These are phyloP conservation scores for Ricinus communis DNA, from an alignment of 345 rosid species.

Conservation along the genomic window DNA sequence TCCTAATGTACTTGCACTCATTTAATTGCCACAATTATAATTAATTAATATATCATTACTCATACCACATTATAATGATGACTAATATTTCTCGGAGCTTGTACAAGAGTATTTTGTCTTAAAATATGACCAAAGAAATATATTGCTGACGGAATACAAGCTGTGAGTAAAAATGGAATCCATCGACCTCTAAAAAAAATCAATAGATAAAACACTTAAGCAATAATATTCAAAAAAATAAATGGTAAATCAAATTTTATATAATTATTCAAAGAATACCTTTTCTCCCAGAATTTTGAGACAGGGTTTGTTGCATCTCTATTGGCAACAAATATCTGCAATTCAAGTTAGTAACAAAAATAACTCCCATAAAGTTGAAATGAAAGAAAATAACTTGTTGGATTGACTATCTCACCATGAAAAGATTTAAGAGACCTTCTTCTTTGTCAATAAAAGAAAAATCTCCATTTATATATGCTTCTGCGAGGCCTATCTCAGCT, in stretches of 20 bases:
- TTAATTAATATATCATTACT: no score
- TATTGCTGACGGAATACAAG: conserved; percentile 70
- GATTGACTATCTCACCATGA: conserved; percentile 43
- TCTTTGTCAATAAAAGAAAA: conserved; percentile 63
- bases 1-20: no score
- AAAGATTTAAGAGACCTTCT: conserved; percentile 60
- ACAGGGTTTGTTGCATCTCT: conserved; percentile 42
- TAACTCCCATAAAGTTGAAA: neutral
- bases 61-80: conserved; percentile 85
- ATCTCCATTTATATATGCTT: conserved; percentile 76
- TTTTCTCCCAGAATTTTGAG: conserved; percentile 51
- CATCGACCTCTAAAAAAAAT: conserved; percentile 92
- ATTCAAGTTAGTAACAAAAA: no score
- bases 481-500: conserved; percentile 85
- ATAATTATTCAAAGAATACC: no score
- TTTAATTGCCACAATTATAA: no score
- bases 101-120: no score
- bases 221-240: no score
- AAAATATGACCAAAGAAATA: conserved; percentile 63
- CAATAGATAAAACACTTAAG: no score
- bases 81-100: conserved; percentile 85
- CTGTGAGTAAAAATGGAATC: conserved; percentile 75
- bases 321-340: conserved; percentile 65
- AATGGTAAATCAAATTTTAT: no score
- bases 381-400: neutral